These are phyloP conservation scores for Penicillium sp. DNA, from an alignment of 2,329 filamentous ascomycete genomes.

Conservation along the genomic window DNA sequence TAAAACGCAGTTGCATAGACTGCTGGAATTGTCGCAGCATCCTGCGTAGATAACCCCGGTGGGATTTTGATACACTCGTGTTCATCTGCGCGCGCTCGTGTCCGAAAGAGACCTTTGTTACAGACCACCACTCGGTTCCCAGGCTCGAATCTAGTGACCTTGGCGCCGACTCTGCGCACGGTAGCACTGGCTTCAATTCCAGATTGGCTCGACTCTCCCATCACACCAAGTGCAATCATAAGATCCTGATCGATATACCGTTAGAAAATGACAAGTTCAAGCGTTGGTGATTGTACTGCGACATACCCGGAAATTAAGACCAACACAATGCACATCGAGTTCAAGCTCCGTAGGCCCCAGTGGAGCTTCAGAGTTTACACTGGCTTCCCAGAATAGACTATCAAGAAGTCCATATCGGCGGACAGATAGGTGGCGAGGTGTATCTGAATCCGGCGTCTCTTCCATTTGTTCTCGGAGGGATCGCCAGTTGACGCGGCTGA, in stretches of 20 bases:
- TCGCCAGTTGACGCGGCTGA: neutral
- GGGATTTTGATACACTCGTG: constrained; percentile 11
- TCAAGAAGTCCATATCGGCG: neutral
- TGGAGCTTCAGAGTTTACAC: neutral
- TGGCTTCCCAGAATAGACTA: neutral
- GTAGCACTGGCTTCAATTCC: constrained; percentile 36
- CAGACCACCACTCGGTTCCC: constrained; percentile 33
- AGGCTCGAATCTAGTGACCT: constrained; percentile 21
- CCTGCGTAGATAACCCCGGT: constrained; percentile 9
- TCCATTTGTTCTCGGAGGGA: neutral
- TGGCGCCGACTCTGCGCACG: constrained; percentile 29
- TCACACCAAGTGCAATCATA: constrained; percentile 35
- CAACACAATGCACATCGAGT: constrained; percentile 13
- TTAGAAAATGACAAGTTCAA: too few relatives aligned
- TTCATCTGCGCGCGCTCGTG: constrained; percentile 1
- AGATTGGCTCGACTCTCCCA: constrained; percentile 20
- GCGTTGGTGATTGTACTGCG: too few relatives aligned
- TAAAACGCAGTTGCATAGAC: constrained; percentile 21
- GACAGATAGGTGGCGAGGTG: neutral
- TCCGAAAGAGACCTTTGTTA: constrained; percentile 7
- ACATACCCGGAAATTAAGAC: constrained; percentile 15
- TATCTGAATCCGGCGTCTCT: neutral
- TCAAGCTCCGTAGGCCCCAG: constrained; percentile 1
- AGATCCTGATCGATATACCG: constrained; percentile 8
- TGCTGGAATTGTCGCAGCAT: constrained; percentile 17